Evolutionary conservation across 495 filamentous ascomycete species (phyloP), one percentile per base, ranked within the genome.

Genomic region (Penicillium tannophilum): DNA sequence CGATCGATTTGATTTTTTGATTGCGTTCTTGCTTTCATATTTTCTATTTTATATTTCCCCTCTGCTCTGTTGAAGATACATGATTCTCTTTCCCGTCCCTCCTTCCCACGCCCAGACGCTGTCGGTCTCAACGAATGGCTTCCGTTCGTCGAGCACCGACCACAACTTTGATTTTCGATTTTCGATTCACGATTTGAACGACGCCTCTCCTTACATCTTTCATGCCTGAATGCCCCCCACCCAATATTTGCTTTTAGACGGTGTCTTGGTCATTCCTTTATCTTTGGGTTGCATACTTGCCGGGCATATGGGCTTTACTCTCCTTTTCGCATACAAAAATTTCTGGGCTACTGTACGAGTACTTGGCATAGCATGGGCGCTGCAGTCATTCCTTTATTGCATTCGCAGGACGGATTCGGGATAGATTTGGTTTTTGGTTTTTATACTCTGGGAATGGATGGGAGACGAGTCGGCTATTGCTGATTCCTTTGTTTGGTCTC

Each of bases 361-460:
- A 75, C 60, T 58, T 68, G 61, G 74, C 74, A 76, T 78, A 72
- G 72, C 67, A 71, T 67, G 64, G 75, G 69, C 73, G 74, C 71
- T 74, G 73, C 76, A 67, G 71, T 76, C 76, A 66, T 75, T 78
- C 76, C 74, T 78, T 78, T 62, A 51, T 64, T 36, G 58, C 65
- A 73, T 68, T 67, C 62, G 73, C 72, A 71, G 74, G 70, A 67
- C 64, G 60, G 55, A 58, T 65, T 62, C 60, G 65, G 71, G 67
- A 69, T 72, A 66, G 60, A 62, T 56, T 61, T 66, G 62, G 56
- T 64, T 61, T 45, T 39, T 39, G 42, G 54, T 64, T 61, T 43
- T 23, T 60, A 19, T 62, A n/a, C 24, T 52, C 23, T 60, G 56
- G 61, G 56, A 64, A 52, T 65, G 51, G 67, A 52, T 65, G 51